phyloP scores from a whole-genome alignment of 768 basidiomycete genomes.

The Lactarius tabidus region DNA sequence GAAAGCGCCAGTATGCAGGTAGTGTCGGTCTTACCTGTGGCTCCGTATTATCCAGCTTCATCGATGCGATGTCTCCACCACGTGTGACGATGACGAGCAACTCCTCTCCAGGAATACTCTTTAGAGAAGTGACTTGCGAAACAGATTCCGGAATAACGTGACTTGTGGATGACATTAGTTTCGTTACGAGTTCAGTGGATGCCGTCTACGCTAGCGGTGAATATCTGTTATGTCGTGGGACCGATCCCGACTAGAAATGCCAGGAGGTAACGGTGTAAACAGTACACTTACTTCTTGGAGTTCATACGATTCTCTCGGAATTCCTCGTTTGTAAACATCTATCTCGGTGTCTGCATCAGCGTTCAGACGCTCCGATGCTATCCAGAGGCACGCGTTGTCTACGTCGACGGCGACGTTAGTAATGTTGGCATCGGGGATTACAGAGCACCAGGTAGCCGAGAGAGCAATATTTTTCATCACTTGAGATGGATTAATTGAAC shows the following conservation, averaged over 20 bases:
- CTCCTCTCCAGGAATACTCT: constrained; percentile 64
- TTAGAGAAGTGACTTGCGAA: constrained; percentile 42
- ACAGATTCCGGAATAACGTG: constrained; percentile 24
- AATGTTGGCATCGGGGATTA: constrained; percentile 12
- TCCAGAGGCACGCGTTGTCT: constrained; percentile 22
- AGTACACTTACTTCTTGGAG: constrained; percentile 1
- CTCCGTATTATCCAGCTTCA: constrained; percentile 50
- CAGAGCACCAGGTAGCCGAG: constrained; percentile 18
- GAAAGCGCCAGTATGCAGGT: background rate
- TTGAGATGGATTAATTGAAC: background rate
- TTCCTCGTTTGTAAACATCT: constrained; percentile 14
- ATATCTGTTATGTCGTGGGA: background rate
- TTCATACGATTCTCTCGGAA: background rate
- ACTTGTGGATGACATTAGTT: constrained; percentile 18
- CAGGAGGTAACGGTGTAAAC: background rate
- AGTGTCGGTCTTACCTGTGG: constrained; percentile 37
- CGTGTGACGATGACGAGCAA: constrained; percentile 62
- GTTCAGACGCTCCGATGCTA: constrained; percentile 22
- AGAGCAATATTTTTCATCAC: constrained; percentile 14
- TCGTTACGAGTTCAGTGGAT: constrained; percentile 11
- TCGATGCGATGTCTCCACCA: constrained; percentile 78
- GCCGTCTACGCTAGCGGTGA: constrained; percentile 5
- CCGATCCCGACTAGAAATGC: background rate
- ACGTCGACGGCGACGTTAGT: constrained; percentile 15
- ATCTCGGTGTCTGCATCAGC: constrained; percentile 24